Conservation (phyloP, 352 stramenopile species). For the Globisporangium irregulare region DNA sequence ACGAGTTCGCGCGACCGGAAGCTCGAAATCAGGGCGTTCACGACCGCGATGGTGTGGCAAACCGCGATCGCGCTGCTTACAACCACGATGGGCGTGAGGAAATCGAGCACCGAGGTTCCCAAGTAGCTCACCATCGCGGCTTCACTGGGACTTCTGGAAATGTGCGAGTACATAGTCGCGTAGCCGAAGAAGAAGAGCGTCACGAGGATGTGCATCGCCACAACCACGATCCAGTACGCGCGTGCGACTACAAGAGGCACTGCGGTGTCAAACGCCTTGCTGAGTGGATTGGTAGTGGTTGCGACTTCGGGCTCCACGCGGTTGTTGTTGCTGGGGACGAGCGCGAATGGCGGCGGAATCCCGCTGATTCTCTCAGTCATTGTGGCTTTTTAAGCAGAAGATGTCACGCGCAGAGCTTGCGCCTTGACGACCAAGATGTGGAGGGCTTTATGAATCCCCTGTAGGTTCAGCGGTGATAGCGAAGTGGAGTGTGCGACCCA, state of each 20-base stretch:
- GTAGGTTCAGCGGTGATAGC: background rate
- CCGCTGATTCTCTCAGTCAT: background rate
- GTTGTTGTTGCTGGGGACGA: background rate
- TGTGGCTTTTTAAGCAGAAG: background rate
- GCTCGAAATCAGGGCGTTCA: slow-evolving; percentile 18
- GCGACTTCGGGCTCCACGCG: background rate
- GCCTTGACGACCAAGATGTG: background rate
- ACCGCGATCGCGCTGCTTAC: slow-evolving; percentile 13
- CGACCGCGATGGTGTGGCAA: slow-evolving; percentile 13
- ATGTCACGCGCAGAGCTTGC: background rate
- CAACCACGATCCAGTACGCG: slow-evolving; percentile 8
- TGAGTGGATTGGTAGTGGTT: background rate
- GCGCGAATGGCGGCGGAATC: slow-evolving; percentile 5
- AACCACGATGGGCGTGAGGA: slow-evolving; percentile 12
- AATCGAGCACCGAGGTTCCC: background rate
- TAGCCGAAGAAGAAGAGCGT: slow-evolving; percentile 16
- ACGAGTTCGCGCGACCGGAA: slow-evolving; percentile 14
- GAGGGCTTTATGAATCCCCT: background rate
- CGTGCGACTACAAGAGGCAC: slow-evolving; percentile 9
- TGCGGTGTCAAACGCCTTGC: background rate
- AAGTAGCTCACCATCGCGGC: background rate
- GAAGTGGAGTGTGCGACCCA: background rate
- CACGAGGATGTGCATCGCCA: slow-evolving; percentile 1
- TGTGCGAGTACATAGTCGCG: slow-evolving; percentile 9
- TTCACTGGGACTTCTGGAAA: background rate